Evolutionary conservation across 2,329 filamentous ascomycete genomes (phyloP), one percentile per base, ranked within the genome.

Genomic region (Fusarium albosuccineum): DNA sequence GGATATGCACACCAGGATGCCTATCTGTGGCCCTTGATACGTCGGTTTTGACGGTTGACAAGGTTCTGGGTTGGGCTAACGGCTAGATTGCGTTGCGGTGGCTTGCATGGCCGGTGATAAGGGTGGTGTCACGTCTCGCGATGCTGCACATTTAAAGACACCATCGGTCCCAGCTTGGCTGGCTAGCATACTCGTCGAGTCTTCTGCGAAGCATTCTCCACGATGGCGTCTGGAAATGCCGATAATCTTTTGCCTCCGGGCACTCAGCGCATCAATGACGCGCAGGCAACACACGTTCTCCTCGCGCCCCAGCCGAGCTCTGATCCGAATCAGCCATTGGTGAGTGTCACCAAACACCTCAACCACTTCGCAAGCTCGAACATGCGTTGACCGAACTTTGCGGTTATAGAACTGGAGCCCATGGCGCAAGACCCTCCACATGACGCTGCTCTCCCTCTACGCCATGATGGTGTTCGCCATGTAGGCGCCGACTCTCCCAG

Each of bases 381-480:
- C 6, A 9, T 26, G 3, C 0, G 5, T 16, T 34, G 11, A 27
- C 29, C 10, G 33, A n/a, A n/a, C 14, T 16, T 33, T 6, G 33
- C 27, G 22, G 16, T 6, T 14, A 9, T 3, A 69, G 65, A 69
- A 69, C 36, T 69, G 66, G 66, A 68, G 65, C n/a, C 9, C 58
- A 0, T 14, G 34, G n/a, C 56, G 66, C n/a, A 69, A 69, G 7
- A 66, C 62, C 0, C 16, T 69, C 0, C 66, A 69, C 2, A 66
- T 69, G 56, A 58, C 36, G 0, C 45, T 69, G 0, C 59, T 69
- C 0, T 69, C 66, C 0, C 58, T 69, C 0, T 69, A 69, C 29
- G 66, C 66, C 6, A 50, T 64, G 27, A 69, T 66, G 62, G 60
- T 69, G 9, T 69, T 69, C 4, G 66, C 65, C 45, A 69, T 69